A percentile compares a stretch with the other conserved stretches of the same genome.
Evolutionary conservation across 1,284 basidiomycete genomes (phyloP).

Genomic region (Retiboletus flavoniger): DNA sequence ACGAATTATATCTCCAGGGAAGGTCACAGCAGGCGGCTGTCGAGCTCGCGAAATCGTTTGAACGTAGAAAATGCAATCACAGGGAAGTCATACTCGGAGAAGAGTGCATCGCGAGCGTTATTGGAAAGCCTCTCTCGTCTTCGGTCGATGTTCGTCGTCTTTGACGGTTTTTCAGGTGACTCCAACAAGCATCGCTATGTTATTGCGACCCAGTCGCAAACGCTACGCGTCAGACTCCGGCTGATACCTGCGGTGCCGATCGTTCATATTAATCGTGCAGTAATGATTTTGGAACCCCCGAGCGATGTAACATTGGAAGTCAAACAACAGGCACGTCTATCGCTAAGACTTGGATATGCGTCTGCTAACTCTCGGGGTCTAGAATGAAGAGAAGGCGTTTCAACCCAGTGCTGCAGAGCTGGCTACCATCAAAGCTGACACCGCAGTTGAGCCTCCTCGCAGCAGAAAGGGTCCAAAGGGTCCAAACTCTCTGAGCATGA

Average conservation of each 20-base stretch:
- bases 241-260: slow-evolving; percentile 80
- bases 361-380: slow-evolving; percentile 2
- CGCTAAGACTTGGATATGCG: not conserved
- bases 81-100: slow-evolving; percentile 76
- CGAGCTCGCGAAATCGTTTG: slow-evolving; percentile 89
- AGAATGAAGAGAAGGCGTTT: slow-evolving; percentile 58
- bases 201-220: slow-evolving; percentile 74
- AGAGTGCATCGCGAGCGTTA: slow-evolving; percentile 80
- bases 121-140: slow-evolving; percentile 57
- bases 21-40: slow-evolving; percentile 68
- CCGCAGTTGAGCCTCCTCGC: slow-evolving; percentile 44
- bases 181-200: slow-evolving; percentile 90
- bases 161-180: slow-evolving; percentile 52
- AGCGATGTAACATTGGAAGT: slow-evolving; percentile 69
- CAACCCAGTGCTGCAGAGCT: slow-evolving; percentile 49
- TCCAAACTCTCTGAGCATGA: slow-evolving; percentile 91
- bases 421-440: slow-evolving; percentile 37
- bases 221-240: slow-evolving; percentile 65
- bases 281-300: slow-evolving; percentile 87
- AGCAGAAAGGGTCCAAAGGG: slow-evolving; percentile 77
- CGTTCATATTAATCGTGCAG: slow-evolving; percentile 85
- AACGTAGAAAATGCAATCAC: slow-evolving; percentile 94
- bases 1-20: slow-evolving; percentile 84
- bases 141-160: slow-evolving; percentile 4
- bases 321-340: slow-evolving; percentile 59